These are phyloP conservation scores for Pleodorina starrii DNA, from an alignment of 139 green algal genomes.

Conservation along the genomic window DNA sequence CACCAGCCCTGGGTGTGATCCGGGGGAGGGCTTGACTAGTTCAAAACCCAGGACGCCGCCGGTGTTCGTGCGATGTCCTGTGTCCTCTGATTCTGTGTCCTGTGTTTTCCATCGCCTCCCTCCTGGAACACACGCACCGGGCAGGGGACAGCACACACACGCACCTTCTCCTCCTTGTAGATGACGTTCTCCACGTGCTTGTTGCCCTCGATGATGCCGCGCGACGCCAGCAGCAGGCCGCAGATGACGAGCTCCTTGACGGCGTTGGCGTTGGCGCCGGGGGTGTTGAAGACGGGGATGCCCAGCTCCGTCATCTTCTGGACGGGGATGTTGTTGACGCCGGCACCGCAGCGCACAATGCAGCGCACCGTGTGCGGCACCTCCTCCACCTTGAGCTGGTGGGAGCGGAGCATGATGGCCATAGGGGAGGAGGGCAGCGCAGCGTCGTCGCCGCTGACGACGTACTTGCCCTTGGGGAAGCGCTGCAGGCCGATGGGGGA, in stretches of 20 bases:
- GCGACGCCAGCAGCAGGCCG: conserved; percentile 62
- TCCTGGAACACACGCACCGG: too few species aligned
- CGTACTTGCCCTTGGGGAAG: conserved; percentile 67
- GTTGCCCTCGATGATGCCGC: conserved; percentile 70
- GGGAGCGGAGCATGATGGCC: conserved; percentile 74
- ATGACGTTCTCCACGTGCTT: conserved; percentile 68
- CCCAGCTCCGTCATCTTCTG: conserved; percentile 71
- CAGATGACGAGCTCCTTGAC: conserved; percentile 75
- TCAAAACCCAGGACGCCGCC: too few species aligned
- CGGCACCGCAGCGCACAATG: conserved; percentile 72
- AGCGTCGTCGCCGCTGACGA: conserved; percentile 57
- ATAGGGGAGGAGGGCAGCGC: conserved; percentile 60
- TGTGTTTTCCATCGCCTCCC: too few species aligned
- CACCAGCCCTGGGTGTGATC: too few species aligned
- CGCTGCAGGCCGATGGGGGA: conserved; percentile 63
- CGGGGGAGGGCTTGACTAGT: too few species aligned
- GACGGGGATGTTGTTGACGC: conserved; percentile 73
- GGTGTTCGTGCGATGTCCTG: too few species aligned
- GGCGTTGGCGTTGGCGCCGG: conserved; percentile 73
- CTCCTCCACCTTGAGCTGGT: conserved; percentile 68
- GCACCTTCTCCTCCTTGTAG: conserved; percentile 66
- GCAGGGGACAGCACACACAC: too few species aligned
- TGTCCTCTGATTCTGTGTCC: too few species aligned
- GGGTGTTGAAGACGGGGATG: conserved; percentile 77
- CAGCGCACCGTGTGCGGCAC: conserved; percentile 47